Base-by-base conservation (phyloP, 2,329 filamentous ascomycete genomes). In the Diaporthe vaccinii region DNA sequence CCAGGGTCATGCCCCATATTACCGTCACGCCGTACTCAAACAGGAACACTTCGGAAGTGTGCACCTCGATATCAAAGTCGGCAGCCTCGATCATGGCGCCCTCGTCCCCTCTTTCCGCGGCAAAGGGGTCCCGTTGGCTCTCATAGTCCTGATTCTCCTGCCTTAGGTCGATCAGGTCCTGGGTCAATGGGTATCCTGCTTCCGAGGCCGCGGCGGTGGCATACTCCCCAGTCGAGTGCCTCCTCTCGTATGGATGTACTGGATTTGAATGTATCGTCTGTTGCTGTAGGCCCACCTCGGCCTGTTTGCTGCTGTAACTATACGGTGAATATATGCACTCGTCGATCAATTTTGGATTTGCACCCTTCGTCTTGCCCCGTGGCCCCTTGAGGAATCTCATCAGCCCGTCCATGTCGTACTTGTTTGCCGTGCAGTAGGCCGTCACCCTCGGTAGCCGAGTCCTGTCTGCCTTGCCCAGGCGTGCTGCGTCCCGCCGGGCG, bases 1-100 rank as follows among this genome's bases (percentile, higher is more conserved):
- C 89, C n/a, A 94, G 88, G 0, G 94, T 93, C 97, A 99, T 98
- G 79, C 97, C 97, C 97, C 97, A 99, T 82, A 98, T 95, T 20
- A 99, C 97, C 7, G 98, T 95, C 2, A 98, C 98, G 75, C 97
- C 97, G 81, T 99, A 99, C 82, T 98, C 95, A 81, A 98, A 99
- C 17, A 99, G 88, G 82, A 99, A 99, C 2, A 98, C 90, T 83
- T 99, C 97, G 0, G 97, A 96, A 0, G 94, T 98, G 84, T 98
- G 95, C 4, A 98, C 93, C 65, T 93, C 90, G 3, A 91, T 98
- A 81, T 98, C 95, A 77, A 98, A 94, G 82, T 98, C 94, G 7
- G 91, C 88, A 55, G 81, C 79, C 75, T 86, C 83, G 39, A 86
- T 83, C 14, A 85, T 79, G 10, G 79, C 79, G 71, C 79, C 79